phyloP scores from a whole-genome alignment of 805 yeast genomes.

The Kodamaea lidongshanica region DNA sequence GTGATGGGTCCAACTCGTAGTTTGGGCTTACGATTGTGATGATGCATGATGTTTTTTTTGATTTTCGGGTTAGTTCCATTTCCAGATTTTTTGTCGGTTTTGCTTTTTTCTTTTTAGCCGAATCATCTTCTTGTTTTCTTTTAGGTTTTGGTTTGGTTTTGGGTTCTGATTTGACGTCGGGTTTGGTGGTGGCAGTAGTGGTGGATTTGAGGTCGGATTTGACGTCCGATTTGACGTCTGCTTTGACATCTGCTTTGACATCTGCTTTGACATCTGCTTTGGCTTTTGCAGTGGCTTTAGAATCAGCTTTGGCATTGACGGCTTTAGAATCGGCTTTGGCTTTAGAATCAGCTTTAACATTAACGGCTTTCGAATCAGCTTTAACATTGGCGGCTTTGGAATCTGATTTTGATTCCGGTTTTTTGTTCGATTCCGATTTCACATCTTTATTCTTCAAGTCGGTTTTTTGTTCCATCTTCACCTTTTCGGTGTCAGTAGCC shows the following conservation, averaged over 20 bases:
- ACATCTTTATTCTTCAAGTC: conserved; percentile 2
- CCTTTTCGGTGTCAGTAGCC: not conserved
- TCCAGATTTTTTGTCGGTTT: conserved; percentile 6
- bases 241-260: too few relatives aligned
- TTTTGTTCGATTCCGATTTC: conserved; percentile 4
- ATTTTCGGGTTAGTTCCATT: too few relatives aligned
- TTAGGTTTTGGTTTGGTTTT: not conserved
- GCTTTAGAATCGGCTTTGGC: too few relatives aligned
- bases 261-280: too few relatives aligned
- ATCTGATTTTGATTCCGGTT: not conserved
- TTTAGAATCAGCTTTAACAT: conserved; percentile 1
- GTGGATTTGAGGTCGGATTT: too few relatives aligned
- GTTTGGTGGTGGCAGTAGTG: too few relatives aligned
- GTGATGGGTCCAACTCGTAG: conserved; percentile 14
- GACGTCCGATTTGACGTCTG: too few relatives aligned
- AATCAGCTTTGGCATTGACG: too few relatives aligned
- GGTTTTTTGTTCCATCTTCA: conserved; percentile 1
- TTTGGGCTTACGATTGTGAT: conserved; percentile 19
- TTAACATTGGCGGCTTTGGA: not conserved
- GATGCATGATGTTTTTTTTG: too few relatives aligned
- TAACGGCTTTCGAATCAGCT: conserved; percentile 2
- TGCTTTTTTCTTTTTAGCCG: conserved; percentile 7
- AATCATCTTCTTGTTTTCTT: conserved; percentile 3
- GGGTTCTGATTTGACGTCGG: too few relatives aligned
- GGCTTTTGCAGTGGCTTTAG: too few relatives aligned